These are phyloP conservation scores for Aspergillus egyptiacus DNA, from an alignment of 495 filamentous ascomycete species.

Conservation along the genomic window DNA sequence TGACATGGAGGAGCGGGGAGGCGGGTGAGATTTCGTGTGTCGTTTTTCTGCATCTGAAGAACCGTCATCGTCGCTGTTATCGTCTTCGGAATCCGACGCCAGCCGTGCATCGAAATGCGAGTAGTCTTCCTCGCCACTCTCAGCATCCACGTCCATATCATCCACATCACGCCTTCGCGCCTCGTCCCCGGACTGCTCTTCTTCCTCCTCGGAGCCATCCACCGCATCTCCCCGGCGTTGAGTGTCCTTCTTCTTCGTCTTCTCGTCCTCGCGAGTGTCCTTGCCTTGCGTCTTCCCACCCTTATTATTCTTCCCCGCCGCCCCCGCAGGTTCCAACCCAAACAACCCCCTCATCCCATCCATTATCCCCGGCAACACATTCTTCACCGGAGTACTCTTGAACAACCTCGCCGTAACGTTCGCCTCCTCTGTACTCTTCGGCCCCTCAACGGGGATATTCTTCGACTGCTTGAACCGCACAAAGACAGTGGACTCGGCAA, in stretches of 20 bases:
- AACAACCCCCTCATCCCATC: conserved; percentile 56
- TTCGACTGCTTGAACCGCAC: conserved; percentile 30
- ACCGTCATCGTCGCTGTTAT: conserved; percentile 32
- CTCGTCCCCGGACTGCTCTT: conserved; percentile 7
- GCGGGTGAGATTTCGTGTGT: neutral
- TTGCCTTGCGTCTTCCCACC: no score
- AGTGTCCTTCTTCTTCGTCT: conserved; percentile 5
- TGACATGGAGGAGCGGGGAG: conserved; percentile 30
- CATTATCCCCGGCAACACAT: conserved; percentile 57
- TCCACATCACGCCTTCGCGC: no score
- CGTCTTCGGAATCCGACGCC: conserved; percentile 47
- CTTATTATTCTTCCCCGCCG: conserved; percentile 24
- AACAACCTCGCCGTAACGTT: conserved; percentile 81
- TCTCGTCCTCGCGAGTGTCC: conserved; percentile 9
- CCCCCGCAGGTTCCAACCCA: conserved; percentile 41
- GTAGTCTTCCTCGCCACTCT: conserved; percentile 38
- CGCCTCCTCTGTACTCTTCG: conserved; percentile 46
- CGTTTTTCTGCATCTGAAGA: conserved; percentile 29
- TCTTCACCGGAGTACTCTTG: conserved; percentile 68
- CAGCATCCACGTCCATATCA: conserved; percentile 25
- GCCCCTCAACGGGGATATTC: conserved; percentile 30
- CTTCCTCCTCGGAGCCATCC: conserved; percentile 5
- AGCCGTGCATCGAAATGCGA: conserved; percentile 49
- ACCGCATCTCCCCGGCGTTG: neutral
- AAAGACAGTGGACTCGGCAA: conserved; percentile 50